Percentiles rank a stretch among this genome's conserved stretches.
Conservation (phyloP, 805 yeast species). For the Starmerella cellae region DNA sequence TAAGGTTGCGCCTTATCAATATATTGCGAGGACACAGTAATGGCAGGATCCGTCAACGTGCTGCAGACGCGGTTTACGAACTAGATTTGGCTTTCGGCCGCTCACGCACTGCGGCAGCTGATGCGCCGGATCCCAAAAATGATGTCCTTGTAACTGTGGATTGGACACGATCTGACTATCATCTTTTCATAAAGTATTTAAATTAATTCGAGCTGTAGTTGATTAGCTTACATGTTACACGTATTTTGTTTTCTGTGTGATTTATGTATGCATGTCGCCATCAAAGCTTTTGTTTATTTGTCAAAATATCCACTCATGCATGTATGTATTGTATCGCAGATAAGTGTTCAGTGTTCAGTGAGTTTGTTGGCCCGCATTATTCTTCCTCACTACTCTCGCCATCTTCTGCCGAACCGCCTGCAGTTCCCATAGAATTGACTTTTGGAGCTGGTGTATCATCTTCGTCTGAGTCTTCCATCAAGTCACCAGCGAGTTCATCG, state of each 20-base stretch:
- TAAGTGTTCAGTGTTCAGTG: background rate
- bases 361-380: constrained; percentile 1
- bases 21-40: constrained; percentile 26
- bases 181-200: background rate
- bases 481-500: constrained; percentile 25
- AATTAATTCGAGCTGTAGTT: no score
- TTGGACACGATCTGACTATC: background rate
- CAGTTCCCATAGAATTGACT: constrained; percentile 11
- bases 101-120: no score
- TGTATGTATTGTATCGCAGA: no score
- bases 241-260: no score
- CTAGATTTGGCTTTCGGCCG: constrained; percentile 15
- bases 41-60: constrained; percentile 28
- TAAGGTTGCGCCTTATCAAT: constrained; percentile 22
- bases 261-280: no score
- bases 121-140: no score
- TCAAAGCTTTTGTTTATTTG: no score
- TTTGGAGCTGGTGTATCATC: constrained; percentile 1
- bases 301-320: no score
- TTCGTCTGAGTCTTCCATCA: constrained; percentile 19
- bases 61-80: constrained; percentile 35
- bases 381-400: constrained; percentile 20
- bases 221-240: no score
- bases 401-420: constrained; percentile 14
- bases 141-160: background rate